Evolutionary conservation across 306 rosid species (phyloP), one percentile per base, ranked within the genome.

Genomic region (Quercus alba): DNA sequence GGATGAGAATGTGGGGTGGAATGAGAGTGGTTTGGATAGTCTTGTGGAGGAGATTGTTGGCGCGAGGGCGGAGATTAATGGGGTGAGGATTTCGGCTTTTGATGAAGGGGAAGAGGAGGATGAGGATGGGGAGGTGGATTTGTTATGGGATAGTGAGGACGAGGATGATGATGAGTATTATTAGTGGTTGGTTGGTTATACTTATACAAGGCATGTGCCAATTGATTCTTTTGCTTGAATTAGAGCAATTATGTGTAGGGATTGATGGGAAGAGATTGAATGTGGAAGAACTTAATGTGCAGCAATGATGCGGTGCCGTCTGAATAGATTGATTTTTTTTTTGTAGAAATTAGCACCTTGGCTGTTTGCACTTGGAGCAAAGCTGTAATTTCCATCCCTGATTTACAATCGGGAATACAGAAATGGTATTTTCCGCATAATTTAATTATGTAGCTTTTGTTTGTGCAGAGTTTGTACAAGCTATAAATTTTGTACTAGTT

Each of bases 11-110:
- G 25, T 8, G 46, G 72, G 19, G 46, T 41, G 46, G 19, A 6
- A 35, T 67, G 72, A 67, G 51, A 67, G 26, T 23, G 14, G 0
- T 17, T 67, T 67, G 15, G 72, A 67, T 17, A 80, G 78, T 26
- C 81, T 87, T 18, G 80, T 86, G 74, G 86, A 91, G 71, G 93
- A 91, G 63, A 84, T 87, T 77, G 86, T 81, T 62, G 85, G 75
- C 14, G 17, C 57, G 55, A 85, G 83, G 56, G 80, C 83, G 4
- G 78, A 25, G 78, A 74, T 84, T 44, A 77, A 85, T 82, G 90
- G 89, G 10, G 13, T 72, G 63, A 79, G 85, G 62, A 78, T 82
- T 80, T 87, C 87, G 2, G 86, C 89, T 0, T 85, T 88, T 81
- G 78, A 86, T 0, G 94, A 88, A 46, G 92, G 81, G 66, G 92